These are phyloP conservation scores for Hypoxylon fuscum DNA, from an alignment of 495 filamentous ascomycete genomes.

Conservation along the genomic window DNA sequence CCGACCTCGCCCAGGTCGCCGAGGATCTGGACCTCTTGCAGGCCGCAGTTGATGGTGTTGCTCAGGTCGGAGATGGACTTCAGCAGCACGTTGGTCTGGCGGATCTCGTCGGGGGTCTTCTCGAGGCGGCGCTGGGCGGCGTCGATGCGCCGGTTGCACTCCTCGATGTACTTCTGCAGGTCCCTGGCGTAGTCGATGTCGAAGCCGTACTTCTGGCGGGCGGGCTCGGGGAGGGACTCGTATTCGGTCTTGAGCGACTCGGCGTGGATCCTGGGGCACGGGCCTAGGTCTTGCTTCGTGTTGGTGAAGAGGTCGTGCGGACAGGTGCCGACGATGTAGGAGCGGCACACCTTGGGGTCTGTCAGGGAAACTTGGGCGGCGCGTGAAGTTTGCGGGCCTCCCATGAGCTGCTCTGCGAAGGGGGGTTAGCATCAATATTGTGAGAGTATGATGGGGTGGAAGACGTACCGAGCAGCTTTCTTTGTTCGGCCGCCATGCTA, in stretches of 20 bases:
- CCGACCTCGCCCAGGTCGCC: constrained; percentile 83
- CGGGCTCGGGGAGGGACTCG: constrained; percentile 68
- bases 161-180: constrained; percentile 93
- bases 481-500: constrained; percentile 91
- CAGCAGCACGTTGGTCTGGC: constrained; percentile 91
- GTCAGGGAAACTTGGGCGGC: constrained; percentile 84
- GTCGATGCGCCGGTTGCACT: constrained; percentile 95
- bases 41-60: constrained; percentile 79
- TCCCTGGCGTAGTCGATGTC: constrained; percentile 97
- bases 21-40: constrained; percentile 85
- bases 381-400: constrained; percentile 73
- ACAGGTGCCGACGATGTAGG: constrained; percentile 92
- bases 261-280: constrained; percentile 88
- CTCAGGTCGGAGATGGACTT: constrained; percentile 87
- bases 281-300: constrained; percentile 96
- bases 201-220: constrained; percentile 84
- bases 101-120: constrained; percentile 97
- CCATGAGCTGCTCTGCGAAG: constrained; percentile 79
- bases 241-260: constrained; percentile 90
- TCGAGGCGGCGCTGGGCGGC: constrained; percentile 88
- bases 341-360: constrained; percentile 94
- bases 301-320: constrained; percentile 99
- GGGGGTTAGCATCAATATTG: constrained; percentile 32
- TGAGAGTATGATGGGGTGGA: constrained; percentile 4
- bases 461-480: constrained; percentile 86